These are phyloP conservation scores for Naematelia aurantialba DNA, from an alignment of 768 basidiomycete species.

Conservation along the genomic window DNA sequence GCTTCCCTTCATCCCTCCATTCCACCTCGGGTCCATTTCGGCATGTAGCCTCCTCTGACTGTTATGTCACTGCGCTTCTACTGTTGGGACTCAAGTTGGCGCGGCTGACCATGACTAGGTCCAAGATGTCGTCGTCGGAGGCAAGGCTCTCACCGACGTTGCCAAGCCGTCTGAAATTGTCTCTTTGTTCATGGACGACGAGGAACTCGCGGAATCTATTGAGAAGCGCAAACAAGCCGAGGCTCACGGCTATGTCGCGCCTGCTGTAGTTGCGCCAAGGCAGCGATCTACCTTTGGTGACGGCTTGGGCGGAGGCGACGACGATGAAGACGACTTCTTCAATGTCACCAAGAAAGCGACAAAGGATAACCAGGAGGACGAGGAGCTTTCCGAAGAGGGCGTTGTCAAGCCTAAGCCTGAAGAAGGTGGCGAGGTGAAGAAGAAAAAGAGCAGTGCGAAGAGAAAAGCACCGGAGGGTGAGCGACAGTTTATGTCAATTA, in stretches of 20 bases:
- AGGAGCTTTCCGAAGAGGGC: conserved; percentile 41
- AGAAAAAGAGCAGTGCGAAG: conserved; percentile 22
- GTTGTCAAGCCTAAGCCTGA: conserved; percentile 4
- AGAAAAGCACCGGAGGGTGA: conserved; percentile 35
- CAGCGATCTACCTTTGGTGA: conserved; percentile 27
- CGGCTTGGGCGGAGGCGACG: conserved; percentile 17
- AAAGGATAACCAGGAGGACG: conserved; percentile 33
- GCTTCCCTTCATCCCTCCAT: no score
- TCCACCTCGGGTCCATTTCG: no score
- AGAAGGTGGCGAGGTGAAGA: conserved; percentile 10
- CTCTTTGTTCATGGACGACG: conserved; percentile 86
- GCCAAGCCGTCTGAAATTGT: conserved; percentile 96
- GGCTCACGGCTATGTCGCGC: conserved; percentile 42
- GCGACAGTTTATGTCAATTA: conserved; percentile 4
- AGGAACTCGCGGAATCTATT: conserved; percentile 61
- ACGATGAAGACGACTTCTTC: conserved; percentile 48
- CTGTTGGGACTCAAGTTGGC: not conserved
- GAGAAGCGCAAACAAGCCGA: conserved; percentile 48
- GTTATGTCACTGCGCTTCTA: not conserved
- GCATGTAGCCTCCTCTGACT: no score
- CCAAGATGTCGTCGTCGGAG: conserved; percentile 98
- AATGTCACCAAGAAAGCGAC: conserved; percentile 24
- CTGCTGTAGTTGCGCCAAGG: conserved; percentile 28
- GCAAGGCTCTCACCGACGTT: conserved; percentile 88
- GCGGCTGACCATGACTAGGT: conserved; percentile 58